Evolutionary conservation across 805 yeast species (phyloP).

Genomic region (Myxozyma melibiosi): DNA sequence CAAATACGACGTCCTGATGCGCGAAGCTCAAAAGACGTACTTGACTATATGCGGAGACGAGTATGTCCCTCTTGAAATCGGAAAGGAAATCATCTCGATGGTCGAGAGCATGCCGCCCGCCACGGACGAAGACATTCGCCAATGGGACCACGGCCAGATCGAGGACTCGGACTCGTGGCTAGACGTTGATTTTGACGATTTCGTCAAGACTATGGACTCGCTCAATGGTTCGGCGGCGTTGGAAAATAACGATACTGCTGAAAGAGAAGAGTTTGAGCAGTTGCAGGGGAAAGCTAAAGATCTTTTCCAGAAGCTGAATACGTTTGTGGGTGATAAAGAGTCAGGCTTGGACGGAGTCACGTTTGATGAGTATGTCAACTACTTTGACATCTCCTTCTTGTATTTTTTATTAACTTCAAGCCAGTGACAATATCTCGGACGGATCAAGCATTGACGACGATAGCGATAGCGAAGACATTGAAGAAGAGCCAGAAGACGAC

Average conservation of each 20-base stretch:
- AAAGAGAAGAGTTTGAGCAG: conserved; percentile 4
- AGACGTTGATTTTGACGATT: conserved; percentile 29
- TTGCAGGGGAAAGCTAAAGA: background rate
- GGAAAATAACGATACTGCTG: background rate
- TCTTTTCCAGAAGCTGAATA: conserved; percentile 11
- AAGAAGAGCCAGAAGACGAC: conserved; percentile 52
- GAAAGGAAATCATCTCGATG: conserved; percentile 6
- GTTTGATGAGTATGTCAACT: conserved; percentile 25
- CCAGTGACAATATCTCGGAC: conserved; percentile 23
- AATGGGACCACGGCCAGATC: conserved; percentile 27
- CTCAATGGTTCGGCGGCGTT: background rate
- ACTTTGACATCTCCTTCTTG: background rate
- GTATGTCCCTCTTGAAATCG: conserved; percentile 13
- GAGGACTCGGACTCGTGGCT: conserved; percentile 36
- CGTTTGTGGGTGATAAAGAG: conserved; percentile 20
- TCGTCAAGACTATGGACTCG: conserved; percentile 26
- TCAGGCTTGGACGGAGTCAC: conserved; percentile 33
- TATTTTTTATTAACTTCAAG: background rate
- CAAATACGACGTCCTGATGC: conserved; percentile 12
- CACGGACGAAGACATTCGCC: conserved; percentile 24
- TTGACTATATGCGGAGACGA: conserved; percentile 12
- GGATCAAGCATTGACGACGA: too few relatives aligned
- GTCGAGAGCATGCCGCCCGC: conserved; percentile 4
- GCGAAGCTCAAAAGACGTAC: conserved; percentile 29
- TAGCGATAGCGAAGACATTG: background rate